Percentiles rank a stretch among this genome's conserved stretches.
Evolutionary conservation across 1,139 yeast genomes (phyloP).

Genomic region (Taphrina communis): DNA sequence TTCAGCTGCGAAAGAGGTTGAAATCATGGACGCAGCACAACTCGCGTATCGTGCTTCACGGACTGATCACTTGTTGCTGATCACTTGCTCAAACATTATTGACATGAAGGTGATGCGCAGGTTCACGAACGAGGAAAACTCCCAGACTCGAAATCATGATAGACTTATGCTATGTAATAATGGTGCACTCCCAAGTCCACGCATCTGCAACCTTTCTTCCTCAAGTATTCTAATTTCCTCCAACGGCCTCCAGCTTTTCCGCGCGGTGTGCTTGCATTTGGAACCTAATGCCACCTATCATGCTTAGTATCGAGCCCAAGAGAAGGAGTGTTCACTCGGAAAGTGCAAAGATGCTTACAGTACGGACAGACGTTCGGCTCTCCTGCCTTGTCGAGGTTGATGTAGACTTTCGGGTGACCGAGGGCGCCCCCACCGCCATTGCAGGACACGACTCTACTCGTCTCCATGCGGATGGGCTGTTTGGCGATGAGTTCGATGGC

Average conservation of each 20-base stretch:
- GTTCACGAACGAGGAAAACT: too few relatives aligned
- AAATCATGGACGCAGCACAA: too few relatives aligned
- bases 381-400: conserved; percentile 73
- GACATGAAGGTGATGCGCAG: too few relatives aligned
- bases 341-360: conserved; percentile 53
- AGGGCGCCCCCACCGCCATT: conserved; percentile 79
- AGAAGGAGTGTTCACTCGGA: not conserved
- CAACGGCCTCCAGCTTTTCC: conserved; percentile 33
- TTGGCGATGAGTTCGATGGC: conserved; percentile 82
- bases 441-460: conserved; percentile 74
- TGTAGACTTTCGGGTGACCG: conserved; percentile 85
- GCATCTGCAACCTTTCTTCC: not conserved
- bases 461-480: conserved; percentile 72
- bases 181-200: not conserved
- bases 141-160: too few relatives aligned
- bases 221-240: conserved; percentile 17
- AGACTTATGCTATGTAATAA: too few relatives aligned
- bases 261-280: conserved; percentile 39
- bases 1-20: too few relatives aligned
- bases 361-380: conserved; percentile 76
- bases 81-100: too few relatives aligned
- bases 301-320: not conserved
- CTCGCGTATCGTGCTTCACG: too few relatives aligned
- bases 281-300: conserved; percentile 38
- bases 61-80: conserved; percentile 1